Base-by-base conservation (phyloP, 495 filamentous ascomycete species). In the Penicillium canescens region DNA sequence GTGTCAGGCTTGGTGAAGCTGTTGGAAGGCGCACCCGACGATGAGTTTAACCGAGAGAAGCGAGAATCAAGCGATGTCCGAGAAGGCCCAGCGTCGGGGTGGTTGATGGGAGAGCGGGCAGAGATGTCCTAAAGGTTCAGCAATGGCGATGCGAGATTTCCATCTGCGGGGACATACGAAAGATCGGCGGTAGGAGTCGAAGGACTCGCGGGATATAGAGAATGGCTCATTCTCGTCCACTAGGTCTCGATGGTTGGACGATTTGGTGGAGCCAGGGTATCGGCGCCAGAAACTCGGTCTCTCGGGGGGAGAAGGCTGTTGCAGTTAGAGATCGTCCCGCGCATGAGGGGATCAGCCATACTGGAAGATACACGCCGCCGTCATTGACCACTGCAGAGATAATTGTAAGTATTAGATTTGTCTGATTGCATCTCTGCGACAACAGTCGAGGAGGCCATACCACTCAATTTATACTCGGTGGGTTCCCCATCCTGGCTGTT, bases 151-250 rank as follows among this genome's bases (percentile, higher is more conserved):
- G 18, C 2, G 18, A n/a, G 35, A 34, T 36, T 12, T 4, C 23
- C 6, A 14, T 7, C 14, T n/a, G 33, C 34, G 34, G 52, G 20
- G 28, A 77, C 88, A 50, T 81, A 96, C 92, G 76, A 98, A 98
- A 52, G 94, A 97, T 55, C 94, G 86, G 46, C 94, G 83, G 68
- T 98, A 98, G 24, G 93, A 96, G 68, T 98, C 94, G 69, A 98
- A 98, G 8, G 92, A 96, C 73, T 98, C 94, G 59, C 94, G 86
- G 28, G 94, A 96, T 72, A 98, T 98, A 46, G 88, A 90, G 72
- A 98, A 98, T 20, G 90, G 92, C 62, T 98, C 94, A 63, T 91
- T 90, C 52, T 93, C 88, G 61, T 86, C 79, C 50, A 91, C 75
- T 50, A 86, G 79, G 60, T 81, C 84, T 24, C 82, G 81, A 53